Conservation (phyloP, 2,329 filamentous ascomycete species). For the Pseudopithomyces chartarum region DNA sequence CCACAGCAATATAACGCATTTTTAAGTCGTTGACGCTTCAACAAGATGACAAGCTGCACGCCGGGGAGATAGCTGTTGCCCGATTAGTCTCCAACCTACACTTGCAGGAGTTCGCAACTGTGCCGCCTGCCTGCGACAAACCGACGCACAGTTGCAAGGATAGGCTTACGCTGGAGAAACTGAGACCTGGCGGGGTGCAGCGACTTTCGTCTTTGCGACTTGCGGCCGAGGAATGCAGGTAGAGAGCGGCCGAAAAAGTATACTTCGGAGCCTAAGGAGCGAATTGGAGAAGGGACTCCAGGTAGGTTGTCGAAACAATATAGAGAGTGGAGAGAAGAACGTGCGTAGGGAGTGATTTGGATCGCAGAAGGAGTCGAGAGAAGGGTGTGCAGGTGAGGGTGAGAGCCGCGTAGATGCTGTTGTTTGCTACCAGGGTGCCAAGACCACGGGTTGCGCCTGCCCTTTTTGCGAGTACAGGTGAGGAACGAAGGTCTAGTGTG, state of each 20-base stretch:
- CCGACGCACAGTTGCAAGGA: neutral
- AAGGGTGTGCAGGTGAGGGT: conserved; percentile 7
- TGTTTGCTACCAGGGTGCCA: conserved; percentile 30
- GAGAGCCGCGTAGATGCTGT: conserved; percentile 9
- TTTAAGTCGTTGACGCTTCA: conserved; percentile 23
- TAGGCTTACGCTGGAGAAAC: neutral
- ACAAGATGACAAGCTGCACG: neutral
- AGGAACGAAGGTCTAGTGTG: neutral
- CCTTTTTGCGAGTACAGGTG: conserved; percentile 17
- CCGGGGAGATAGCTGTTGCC: neutral
- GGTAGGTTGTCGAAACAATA: conserved; percentile 28
- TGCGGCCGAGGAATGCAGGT: conserved; percentile 22
- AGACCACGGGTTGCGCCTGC: conserved; percentile 25
- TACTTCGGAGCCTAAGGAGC: conserved; percentile 36
- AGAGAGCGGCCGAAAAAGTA: conserved; percentile 22
- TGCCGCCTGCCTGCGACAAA: conserved; percentile 6
- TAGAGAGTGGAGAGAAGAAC: conserved; percentile 18
- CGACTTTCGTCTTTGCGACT: conserved; percentile 15
- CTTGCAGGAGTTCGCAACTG: neutral
- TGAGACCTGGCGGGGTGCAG: neutral
- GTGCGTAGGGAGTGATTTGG: conserved; percentile 7
- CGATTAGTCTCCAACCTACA: conserved; percentile 10
- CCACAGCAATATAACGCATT: conserved; percentile 43
- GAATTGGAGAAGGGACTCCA: conserved; percentile 37
- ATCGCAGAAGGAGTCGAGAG: neutral